Evolutionary conservation across 176 grass and related monocot genomes (phyloP).

Genomic region (Metroxylon sagu): DNA sequence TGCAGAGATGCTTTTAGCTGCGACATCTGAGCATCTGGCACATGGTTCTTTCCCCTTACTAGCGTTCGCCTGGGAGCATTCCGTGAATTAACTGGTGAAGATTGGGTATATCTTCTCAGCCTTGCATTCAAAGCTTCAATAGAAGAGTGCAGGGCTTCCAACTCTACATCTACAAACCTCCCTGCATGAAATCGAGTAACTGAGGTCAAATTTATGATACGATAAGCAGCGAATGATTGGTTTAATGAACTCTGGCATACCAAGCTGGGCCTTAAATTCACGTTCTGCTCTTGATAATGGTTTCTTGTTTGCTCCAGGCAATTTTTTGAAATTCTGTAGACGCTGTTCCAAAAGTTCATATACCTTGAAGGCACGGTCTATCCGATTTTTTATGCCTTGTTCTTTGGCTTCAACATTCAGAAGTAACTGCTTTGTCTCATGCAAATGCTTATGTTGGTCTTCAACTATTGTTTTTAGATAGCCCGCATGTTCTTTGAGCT

Average conservation of each 20-base stretch:
- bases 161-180: constrained; percentile 66
- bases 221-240: no score
- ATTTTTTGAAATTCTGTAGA: constrained; percentile 68
- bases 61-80: constrained; percentile 23
- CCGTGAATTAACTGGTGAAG: constrained; percentile 9
- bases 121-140: constrained; percentile 62
- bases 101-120: constrained; percentile 39
- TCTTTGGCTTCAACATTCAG: constrained; percentile 58
- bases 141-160: constrained; percentile 62
- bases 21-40: constrained; percentile 54
- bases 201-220: not conserved
- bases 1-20: constrained; percentile 72
- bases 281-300: constrained; percentile 77
- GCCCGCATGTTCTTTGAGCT: constrained; percentile 67
- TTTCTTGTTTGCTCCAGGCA: constrained; percentile 81
- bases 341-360: constrained; percentile 67
- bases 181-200: constrained; percentile 35
- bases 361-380: constrained; percentile 43
- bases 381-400: constrained; percentile 39
- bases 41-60: constrained; percentile 22
- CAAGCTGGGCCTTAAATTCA: constrained; percentile 84
- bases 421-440: constrained; percentile 57
- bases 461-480: constrained; percentile 65
- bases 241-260: constrained; percentile 17
- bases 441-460: constrained; percentile 64